A percentile compares a stretch with the other conserved stretches of the same genome.
Evolutionary conservation across 2,329 filamentous ascomycete genomes (phyloP).

Genomic region (Zasmidium citrigriseum): DNA sequence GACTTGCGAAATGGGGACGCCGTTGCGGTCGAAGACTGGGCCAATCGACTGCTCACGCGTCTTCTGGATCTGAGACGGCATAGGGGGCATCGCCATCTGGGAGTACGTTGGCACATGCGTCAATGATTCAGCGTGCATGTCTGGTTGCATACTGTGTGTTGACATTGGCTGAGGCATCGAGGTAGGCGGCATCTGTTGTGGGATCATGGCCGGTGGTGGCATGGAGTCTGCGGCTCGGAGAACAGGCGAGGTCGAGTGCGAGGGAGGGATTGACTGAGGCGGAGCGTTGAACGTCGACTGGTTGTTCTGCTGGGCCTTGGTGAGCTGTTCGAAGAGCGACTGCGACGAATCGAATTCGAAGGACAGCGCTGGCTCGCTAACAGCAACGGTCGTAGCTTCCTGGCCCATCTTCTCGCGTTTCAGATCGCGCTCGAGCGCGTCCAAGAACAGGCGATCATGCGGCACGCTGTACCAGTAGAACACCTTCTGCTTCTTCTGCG

Average conservation of each 20-base stretch:
- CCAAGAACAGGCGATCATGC: constrained; percentile 94
- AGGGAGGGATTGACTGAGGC: constrained; percentile 54
- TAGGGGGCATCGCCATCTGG: constrained; percentile 70
- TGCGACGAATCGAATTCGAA: constrained; percentile 99
- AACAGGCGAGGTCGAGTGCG: constrained; percentile 83
- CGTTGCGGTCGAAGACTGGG: constrained; percentile 83
- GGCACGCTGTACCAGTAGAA: constrained; percentile 99
- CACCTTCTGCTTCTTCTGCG: constrained; percentile 99
- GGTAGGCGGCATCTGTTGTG: constrained; percentile 36
- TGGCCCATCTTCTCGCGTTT: constrained; percentile 99
- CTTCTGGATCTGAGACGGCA: constrained; percentile 76
- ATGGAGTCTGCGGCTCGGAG: constrained; percentile 90
- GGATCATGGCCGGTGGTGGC: constrained; percentile 86
- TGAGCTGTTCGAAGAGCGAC: constrained; percentile 98
- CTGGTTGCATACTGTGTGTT: constrained; percentile 40
- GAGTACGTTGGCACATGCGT: constrained; percentile 70
- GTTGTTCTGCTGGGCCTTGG: constrained; percentile 98
- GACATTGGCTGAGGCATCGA: constrained; percentile 31
- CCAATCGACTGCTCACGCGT: constrained; percentile 78
- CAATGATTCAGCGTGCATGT: constrained; percentile 60
- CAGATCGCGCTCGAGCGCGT: constrained; percentile 92
- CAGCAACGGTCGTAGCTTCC: constrained; percentile 93
- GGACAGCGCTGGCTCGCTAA: constrained; percentile 94
- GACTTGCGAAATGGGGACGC: constrained; percentile 76
- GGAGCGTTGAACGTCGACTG: constrained; percentile 76